Base-by-base conservation (phyloP, 129 eudicot genomes). In the Kitagawia praeruptora region DNA sequence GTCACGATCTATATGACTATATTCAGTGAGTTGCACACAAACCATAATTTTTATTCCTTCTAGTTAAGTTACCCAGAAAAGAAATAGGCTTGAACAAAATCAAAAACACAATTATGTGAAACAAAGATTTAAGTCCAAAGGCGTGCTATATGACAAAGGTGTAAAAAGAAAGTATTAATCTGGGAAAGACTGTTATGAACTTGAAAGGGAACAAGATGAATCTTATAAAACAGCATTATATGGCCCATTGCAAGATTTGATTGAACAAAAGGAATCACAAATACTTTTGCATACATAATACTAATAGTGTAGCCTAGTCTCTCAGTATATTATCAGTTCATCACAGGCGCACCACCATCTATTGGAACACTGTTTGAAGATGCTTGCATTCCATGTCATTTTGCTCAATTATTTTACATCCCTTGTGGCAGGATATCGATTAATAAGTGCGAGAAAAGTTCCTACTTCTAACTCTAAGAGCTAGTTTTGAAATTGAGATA, bases 171-270 rank as follows among this genome's bases (percentile, higher is more conserved):
- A 9, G 41, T 66, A 28, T n/a, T 13, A 14, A 37, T 69, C 45
- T 37, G 45, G 74, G 4, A 69, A 69, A 69, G 25, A 69, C 74
- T 69, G 38, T 31, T 34, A 12, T 6, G 11, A 31, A 69, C 4
- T 21, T 61, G 23, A 18, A 37, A n/a, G 82, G 72, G 77, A 53
- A 80, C 78, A 80, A 37, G 69, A 80, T 31, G 82, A 80, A 80
- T 80, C 82, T 51, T 16, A 51, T 48, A 34, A n/a, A 70, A 80
- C 70, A 71, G 77, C 78, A 72, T 34, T 61, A 31, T 0, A 19
- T 80, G 82, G 63, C 53, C 82, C 82, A 76, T 71, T 80, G 49
- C 70, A 70, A 41, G 82, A 80, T 80, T 72, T 80, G 82, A 80
- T 80, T 80, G 63, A 72, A 72, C 78, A 51, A 12, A 42, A 71